Base-by-base conservation (phyloP, 192 early-diverging fungal genomes). In the Coemansia sp. region DNA sequence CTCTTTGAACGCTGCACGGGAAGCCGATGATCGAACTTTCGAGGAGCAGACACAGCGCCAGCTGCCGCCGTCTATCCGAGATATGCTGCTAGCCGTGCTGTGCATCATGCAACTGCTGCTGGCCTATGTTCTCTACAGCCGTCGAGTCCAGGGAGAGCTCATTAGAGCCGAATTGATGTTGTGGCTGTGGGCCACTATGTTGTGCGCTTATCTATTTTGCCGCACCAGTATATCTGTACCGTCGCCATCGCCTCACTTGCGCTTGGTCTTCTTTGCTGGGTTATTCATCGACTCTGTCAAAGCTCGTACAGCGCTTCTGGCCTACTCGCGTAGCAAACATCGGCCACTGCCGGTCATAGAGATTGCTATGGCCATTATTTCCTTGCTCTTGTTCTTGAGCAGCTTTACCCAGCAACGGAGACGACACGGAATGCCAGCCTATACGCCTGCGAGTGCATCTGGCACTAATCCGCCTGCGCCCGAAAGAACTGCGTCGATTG, bases 401-500 rank as follows among this genome's bases (percentile, higher is more conserved):
- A 82, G 80, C 63, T 77, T 82, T 20, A 82, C 80, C 1, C 75
- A 77, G 60, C 80, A 82, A 32, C 55, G 80, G 5, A 68, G 80
- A n/a, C 66, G 71, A 5, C 80, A 82, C 39, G 80, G 80, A 11
- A 46, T 74, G 39, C 70, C 71, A 2, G 61, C 75, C 9, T 44
- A 71, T 61, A 34, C 72, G 31, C 75, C 72, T 2, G 58, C 64
- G 13, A 67, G 69, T 20, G 39, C 62, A 0, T 55, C 71, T 0
- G 62, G 58, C 2, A 62, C 39, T 10, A 63, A 66, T 5, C 80
- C 80, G 55, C 70, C 70, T 11, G 71, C 75, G n/a, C 89, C 89
- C 3, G 87, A 90, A 58, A 63, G 45, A 36, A 85, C 75, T 2
- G 85, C 90, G 31, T 86, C 86, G 38, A 62, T 86, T 22, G 65